Base-by-base conservation (phyloP, 2,329 filamentous ascomycete species). In the Colletotrichum abscissum region DNA sequence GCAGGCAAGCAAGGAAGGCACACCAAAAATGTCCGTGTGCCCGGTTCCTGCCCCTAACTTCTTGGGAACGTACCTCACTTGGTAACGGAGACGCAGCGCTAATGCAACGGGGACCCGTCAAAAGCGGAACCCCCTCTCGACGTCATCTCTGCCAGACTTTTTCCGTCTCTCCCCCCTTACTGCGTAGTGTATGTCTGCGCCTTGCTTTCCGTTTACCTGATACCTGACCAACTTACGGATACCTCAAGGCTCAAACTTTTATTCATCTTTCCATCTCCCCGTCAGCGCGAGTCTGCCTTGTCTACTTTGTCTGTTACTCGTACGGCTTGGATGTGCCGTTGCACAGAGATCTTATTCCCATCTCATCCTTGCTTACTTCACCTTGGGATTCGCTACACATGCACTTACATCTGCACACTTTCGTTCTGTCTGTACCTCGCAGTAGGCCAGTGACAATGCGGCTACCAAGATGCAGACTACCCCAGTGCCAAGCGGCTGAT, bases 141-240 rank as follows among this genome's bases (percentile, higher is more conserved):
- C 70, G 70, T 70, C 70, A 73, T 73, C 30, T 72, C 28, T 65
- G 55, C 67, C 35, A 72, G 46, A 57, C 62, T 52, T 67, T 68
- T 57, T 54, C 12, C 24, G 14, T 30, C 16, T 14, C 12, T 11
- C 11, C 42, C 42, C 33, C 46, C 8, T 49, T 67, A 67, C 57
- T 57, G 38, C 26, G 1, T 1, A 26, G 26, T 26, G 58, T 42
- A 26, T 26, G 42, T 49, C 28, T 52, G 26, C 56, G 33, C 26
- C 28, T 14, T 14, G 9, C 57, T 14, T 24, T 14, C 56, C 22
- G 49, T 30, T 35, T 33, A 59, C 56, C 35, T 16, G 9, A 58
- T n/a, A 6, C 30, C 16, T 22, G 28, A n/a, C 56, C 14, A 42
- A 16, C 38, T 42, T 42, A 42, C 33, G 33, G 33, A 35, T 35